phyloP scores from a whole-genome alignment of 2,329 filamentous ascomycete genomes.

The Penicillium sp. region DNA sequence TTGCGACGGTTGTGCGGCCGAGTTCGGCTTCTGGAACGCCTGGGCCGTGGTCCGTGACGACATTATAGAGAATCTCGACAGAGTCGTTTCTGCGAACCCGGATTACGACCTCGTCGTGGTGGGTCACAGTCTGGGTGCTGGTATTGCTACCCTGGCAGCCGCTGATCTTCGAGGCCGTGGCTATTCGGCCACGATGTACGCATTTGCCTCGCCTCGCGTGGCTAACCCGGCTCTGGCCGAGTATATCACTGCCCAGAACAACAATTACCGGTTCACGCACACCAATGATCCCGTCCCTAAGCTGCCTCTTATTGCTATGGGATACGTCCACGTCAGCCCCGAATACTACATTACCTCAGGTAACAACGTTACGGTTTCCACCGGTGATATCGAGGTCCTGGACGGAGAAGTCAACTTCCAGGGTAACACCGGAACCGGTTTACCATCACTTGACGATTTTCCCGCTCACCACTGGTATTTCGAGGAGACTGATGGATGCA shows the following conservation, averaged over 20 bases:
- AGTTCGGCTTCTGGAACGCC: constrained; percentile 45
- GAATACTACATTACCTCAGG: constrained; percentile 58
- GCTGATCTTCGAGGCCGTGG: constrained; percentile 52
- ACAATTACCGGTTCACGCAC: constrained; percentile 62
- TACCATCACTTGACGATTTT: constrained; percentile 12
- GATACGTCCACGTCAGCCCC: constrained; percentile 62
- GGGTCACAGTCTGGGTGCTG: constrained; percentile 65
- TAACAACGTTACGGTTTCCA: constrained; percentile 18
- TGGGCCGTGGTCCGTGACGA: constrained; percentile 37
- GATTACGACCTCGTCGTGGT: constrained; percentile 44
- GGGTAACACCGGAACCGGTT: constrained; percentile 26
- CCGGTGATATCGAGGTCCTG: constrained; percentile 20
- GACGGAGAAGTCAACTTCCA: constrained; percentile 20
- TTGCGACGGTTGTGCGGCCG: constrained; percentile 42
- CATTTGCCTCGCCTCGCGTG: constrained; percentile 62
- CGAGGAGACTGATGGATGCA: constrained; percentile 19
- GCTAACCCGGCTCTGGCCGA: constrained; percentile 54
- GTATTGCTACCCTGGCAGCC: constrained; percentile 57
- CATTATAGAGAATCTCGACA: constrained; percentile 36
- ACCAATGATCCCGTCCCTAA: constrained; percentile 62
- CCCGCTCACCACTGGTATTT: constrained; percentile 28
- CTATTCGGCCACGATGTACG: constrained; percentile 54
- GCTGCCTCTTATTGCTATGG: constrained; percentile 57
- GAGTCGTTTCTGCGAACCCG: constrained; percentile 17
- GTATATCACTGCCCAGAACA: constrained; percentile 51